These are phyloP conservation scores for Lycium barbarum DNA, from an alignment of 257 asterid genomes.

Conservation along the genomic window DNA sequence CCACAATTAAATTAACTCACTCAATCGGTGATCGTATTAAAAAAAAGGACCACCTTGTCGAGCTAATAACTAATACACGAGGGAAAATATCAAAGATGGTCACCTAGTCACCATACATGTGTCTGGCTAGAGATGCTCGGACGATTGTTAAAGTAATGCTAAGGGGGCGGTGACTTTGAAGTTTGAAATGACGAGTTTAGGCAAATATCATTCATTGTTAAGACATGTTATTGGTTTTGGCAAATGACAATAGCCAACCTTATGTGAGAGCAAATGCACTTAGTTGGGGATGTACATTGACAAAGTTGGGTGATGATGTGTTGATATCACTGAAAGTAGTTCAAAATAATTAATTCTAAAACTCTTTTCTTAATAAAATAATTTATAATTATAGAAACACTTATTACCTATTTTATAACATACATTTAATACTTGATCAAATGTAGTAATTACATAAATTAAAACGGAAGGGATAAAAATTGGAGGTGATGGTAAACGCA, in stretches of 20 bases:
- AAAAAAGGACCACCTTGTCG: not conserved
- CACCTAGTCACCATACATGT: slow-evolving; percentile 37
- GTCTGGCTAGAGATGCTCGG: slow-evolving; percentile 26
- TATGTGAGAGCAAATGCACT: not conserved
- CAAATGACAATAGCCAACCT: not conserved
- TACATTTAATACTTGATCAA: no score
- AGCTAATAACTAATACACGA: not conserved
- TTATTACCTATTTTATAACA: no score
- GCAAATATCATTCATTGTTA: not conserved
- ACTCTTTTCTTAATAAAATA: no score
- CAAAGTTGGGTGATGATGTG: not conserved
- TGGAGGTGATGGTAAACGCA: not conserved
- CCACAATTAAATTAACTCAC: not conserved
- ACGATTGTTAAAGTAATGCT: not conserved
- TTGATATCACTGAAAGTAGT: not conserved
- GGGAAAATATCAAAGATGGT: slow-evolving; percentile 29
- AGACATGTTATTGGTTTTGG: slow-evolving; percentile 36
- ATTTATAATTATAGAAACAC: no score
- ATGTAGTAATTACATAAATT: not conserved
- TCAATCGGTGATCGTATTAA: slow-evolving; percentile 8
- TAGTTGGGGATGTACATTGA: not conserved
- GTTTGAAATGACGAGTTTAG: not conserved
- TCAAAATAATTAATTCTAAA: no score
- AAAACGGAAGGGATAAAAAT: not conserved
- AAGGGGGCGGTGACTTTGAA: not conserved